Conservation (phyloP, 257 asterid genomes). For the Fraxinus americana region DNA sequence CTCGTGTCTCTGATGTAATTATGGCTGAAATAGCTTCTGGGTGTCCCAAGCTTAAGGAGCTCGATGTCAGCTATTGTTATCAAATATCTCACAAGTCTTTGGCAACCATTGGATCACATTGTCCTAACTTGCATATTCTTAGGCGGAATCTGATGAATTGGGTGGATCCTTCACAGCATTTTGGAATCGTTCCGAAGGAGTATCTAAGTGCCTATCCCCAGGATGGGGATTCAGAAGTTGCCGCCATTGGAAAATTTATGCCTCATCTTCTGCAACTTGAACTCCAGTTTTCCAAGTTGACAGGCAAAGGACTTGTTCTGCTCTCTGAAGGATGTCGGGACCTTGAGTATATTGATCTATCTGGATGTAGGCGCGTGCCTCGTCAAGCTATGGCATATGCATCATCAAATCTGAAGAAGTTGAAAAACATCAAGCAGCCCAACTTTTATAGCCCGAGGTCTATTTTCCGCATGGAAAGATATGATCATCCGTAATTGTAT, state of each 20-base stretch:
- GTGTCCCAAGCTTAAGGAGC: conserved; percentile 74
- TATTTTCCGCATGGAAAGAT: conserved; percentile 57
- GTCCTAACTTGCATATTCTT: conserved; percentile 50
- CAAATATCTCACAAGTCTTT: conserved; percentile 71
- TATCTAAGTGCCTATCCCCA: conserved; percentile 76
- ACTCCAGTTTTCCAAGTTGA: conserved; percentile 63
- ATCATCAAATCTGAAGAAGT: conserved; percentile 49
- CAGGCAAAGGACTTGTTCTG: conserved; percentile 65
- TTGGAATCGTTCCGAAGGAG: conserved; percentile 53
- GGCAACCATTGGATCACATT: conserved; percentile 57
- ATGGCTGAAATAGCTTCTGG: conserved; percentile 60
- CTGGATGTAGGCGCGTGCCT: conserved; percentile 72
- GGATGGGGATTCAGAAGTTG: conserved; percentile 84
- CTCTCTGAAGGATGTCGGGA: conserved; percentile 66
- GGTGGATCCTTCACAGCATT: conserved; percentile 71
- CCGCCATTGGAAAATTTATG: conserved; percentile 74
- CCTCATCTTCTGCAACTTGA: conserved; percentile 70
- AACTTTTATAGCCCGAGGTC: conserved; percentile 71
- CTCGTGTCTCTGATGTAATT: conserved; percentile 59
- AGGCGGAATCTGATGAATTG: conserved; percentile 73
- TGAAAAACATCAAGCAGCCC: conserved; percentile 66
- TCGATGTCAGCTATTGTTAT: conserved; percentile 82
- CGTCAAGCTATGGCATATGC: conserved; percentile 65
- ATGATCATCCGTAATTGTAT: conserved; percentile 78
- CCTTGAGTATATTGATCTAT: conserved; percentile 69